A percentile compares a stretch with the other conserved stretches of the same genome.
Evolutionary conservation across 257 asterid genomes (phyloP).

Genomic region (Fraxinus quadrangulata): DNA sequence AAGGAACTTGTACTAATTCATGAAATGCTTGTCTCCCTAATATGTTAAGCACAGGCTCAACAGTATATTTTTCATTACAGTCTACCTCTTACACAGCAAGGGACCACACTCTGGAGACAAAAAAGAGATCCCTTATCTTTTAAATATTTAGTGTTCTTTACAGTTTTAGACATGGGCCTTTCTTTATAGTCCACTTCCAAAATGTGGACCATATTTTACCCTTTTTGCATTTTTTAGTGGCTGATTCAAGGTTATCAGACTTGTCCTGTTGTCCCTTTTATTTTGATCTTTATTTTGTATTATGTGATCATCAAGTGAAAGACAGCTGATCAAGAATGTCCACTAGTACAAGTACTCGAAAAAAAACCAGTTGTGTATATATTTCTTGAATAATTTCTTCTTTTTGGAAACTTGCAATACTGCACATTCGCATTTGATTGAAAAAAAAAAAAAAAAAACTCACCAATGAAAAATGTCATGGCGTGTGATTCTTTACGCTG

Average conservation of each 20-base stretch:
- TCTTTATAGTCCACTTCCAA: constrained; percentile 43
- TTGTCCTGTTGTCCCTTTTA: constrained; percentile 27
- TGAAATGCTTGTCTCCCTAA: not conserved
- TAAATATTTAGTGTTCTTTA: constrained; percentile 16
- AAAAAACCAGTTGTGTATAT: constrained; percentile 27
- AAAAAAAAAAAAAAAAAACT: constrained; percentile 36
- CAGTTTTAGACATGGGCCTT: constrained; percentile 32
- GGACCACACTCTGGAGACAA: constrained; percentile 2
- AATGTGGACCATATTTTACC: constrained; percentile 36
- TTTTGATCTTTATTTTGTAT: not conserved
- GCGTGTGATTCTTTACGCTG: constrained; percentile 73
- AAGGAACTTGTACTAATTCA: not conserved
- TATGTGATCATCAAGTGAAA: constrained; percentile 8
- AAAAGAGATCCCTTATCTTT: constrained; percentile 12
- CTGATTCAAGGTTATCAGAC: constrained; percentile 44
- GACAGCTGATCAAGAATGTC: constrained; percentile 21
- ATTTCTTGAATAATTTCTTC: constrained; percentile 26
- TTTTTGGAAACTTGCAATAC: not conserved
- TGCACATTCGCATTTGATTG: constrained; percentile 2
- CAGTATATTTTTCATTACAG: not conserved
- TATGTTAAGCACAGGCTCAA: not conserved
- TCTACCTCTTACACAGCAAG: not conserved
- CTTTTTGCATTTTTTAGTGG: constrained; percentile 37
- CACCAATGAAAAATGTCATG: constrained; percentile 80
- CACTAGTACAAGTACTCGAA: constrained; percentile 22